Base-by-base conservation (phyloP, 202 grass and related monocot genomes). In the Panicum hallii region DNA sequence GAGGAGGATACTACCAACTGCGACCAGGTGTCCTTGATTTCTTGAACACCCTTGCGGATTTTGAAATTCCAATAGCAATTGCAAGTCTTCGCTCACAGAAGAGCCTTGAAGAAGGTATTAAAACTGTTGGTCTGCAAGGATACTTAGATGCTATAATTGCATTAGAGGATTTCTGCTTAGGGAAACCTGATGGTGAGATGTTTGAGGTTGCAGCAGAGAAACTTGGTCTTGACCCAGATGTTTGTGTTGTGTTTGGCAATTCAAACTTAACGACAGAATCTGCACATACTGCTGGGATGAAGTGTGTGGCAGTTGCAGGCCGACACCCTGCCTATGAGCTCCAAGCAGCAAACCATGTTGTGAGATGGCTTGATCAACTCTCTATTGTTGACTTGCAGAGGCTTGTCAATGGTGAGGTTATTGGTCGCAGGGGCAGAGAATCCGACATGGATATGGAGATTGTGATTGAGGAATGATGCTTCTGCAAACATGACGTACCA, bases 311-410 rank as follows among this genome's bases (percentile, higher is more conserved):
- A 20, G 84, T 97, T 79, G 90, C 95, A 63, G 88, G 90, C 63
- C 72, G 65, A 10, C 41, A 79, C 75, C 86, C 87, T 23, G 82
- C 90, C 54, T 94, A 93, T 88, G 88, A 97, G 71, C 92, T 97
- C 49, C 82, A 78, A 49, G 60, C 84, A 56, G 95, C 92, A 74
- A 88, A 87, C 63, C 88, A 92, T 88, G 92, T 92, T 79, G 92
- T 97, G 61, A 94, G 90, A 88, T 94, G 86, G 85, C 88, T 97
- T 64, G 86, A 97, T 86, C 74, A 97, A 68, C 88, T 97, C 28
- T 93, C 92, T 38, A 44, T 94, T 74, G 73, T 61, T 84, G 90
- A 93, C 60, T 74, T 97, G 70, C 79, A 84, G 66, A 74, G 62
- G 63, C 75, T 93, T 78, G 85, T 79, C 43, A 47, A 45, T 72